Conservation (phyloP, 768 basidiomycete species). For the Panaeolus cyanescens region DNA sequence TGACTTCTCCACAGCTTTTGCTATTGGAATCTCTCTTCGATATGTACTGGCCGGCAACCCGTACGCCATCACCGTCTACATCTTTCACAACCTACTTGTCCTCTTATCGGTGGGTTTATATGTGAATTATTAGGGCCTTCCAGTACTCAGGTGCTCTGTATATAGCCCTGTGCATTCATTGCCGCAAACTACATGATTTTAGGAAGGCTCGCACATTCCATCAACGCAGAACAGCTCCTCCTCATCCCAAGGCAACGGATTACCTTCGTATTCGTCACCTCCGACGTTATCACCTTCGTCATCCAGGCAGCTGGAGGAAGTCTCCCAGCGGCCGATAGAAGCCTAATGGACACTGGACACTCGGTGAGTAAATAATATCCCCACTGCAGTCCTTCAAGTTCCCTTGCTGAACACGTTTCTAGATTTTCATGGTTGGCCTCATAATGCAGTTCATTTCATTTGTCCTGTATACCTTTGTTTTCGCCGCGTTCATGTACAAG, state of each 20-base stretch:
- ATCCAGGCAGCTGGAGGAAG: neutral
- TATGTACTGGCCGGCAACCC: neutral
- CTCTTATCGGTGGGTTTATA: neutral
- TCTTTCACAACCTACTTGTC: neutral
- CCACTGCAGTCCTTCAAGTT: neutral
- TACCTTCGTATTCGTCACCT: neutral
- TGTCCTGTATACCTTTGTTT: neutral
- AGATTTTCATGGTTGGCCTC: neutral
- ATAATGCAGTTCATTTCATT: neutral
- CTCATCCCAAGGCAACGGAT: neutral
- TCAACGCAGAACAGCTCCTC: neutral
- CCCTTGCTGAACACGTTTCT: no score
- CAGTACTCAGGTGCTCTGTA: no score
- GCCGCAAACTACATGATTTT: neutral
- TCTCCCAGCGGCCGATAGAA: neutral
- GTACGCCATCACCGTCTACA: neutral
- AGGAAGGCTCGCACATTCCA: neutral
- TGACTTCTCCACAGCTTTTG: constrained; percentile 1
- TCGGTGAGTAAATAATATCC: neutral
- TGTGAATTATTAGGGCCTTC: no score
- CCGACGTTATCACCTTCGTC: neutral
- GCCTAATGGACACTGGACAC: neutral
- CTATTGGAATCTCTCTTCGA: neutral
- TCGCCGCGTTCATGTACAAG: neutral
- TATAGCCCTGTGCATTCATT: neutral